Percentiles rank a stretch among this genome's conserved stretches.
Conservation (phyloP, 1,284 basidiomycete species). For the Exsudoporus floridanus region DNA sequence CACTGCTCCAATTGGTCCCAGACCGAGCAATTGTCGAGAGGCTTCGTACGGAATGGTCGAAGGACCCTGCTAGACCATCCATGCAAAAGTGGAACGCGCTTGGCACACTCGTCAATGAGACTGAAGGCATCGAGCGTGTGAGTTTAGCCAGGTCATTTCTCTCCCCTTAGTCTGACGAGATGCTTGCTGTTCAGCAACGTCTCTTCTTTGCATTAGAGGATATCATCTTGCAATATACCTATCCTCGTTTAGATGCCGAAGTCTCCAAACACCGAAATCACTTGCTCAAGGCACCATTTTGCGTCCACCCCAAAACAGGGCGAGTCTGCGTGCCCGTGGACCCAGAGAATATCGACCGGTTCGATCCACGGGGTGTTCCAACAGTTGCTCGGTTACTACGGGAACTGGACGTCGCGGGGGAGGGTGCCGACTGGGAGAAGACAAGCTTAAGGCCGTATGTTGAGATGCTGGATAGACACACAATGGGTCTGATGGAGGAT, state of each 20-base stretch:
- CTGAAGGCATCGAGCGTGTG: slow-evolving; percentile 8
- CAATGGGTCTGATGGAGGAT: slow-evolving; percentile 56
- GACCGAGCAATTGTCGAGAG: slow-evolving; percentile 49
- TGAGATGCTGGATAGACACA: slow-evolving; percentile 84
- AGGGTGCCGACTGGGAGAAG: slow-evolving; percentile 62
- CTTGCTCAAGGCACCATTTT: slow-evolving; percentile 96
- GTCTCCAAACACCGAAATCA: slow-evolving; percentile 98
- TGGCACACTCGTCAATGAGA: slow-evolving; percentile 38
- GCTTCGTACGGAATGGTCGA: slow-evolving; percentile 66
- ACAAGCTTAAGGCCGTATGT: slow-evolving; percentile 87
- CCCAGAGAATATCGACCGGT: slow-evolving; percentile 73
- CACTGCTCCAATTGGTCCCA: slow-evolving; percentile 76
- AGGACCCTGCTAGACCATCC: slow-evolving; percentile 54
- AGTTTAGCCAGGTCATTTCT: not conserved
- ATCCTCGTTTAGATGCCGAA: slow-evolving; percentile 95
- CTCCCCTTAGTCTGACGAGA: slow-evolving; percentile 4
- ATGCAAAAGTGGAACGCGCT: slow-evolving; percentile 76
- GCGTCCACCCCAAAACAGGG: slow-evolving; percentile 94
- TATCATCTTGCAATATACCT: slow-evolving; percentile 91
- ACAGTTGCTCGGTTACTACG: slow-evolving; percentile 81
- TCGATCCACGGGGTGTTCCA: slow-evolving; percentile 85
- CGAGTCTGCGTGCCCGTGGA: slow-evolving; percentile 94
- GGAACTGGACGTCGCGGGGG: slow-evolving; percentile 64
- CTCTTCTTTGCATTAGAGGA: slow-evolving; percentile 69
- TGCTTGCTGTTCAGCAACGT: slow-evolving; percentile 30